Evolutionary conservation across 2,329 filamentous ascomycete species (phyloP).

Genomic region (Davidsoniella virescens): DNA sequence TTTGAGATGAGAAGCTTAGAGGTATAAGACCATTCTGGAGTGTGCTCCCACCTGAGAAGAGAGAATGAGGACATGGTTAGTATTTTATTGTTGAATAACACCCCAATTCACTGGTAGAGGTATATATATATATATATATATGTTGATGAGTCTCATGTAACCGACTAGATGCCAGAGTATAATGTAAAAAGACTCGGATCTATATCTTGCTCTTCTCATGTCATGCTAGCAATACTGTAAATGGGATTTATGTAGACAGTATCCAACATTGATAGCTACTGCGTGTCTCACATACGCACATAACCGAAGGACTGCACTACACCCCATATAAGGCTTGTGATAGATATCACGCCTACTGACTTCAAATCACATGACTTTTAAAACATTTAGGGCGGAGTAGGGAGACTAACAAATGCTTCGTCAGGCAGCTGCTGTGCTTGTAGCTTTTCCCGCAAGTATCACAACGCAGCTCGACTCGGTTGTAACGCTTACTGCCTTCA

Average conservation of each 20-base stretch:
- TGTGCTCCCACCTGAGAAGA: conserved; percentile 84
- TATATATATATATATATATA: too few species aligned
- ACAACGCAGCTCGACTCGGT: conserved; percentile 77
- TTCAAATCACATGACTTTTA: not conserved
- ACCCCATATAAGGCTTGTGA: not conserved
- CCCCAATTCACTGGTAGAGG: too few species aligned
- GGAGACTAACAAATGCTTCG: conserved; percentile 97
- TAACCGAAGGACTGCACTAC: not conserved
- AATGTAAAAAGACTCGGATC: not conserved
- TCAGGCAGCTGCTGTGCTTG: conserved; percentile 99
- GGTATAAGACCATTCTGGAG: conserved; percentile 91
- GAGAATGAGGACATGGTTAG: conserved; percentile 17
- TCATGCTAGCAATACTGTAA: not conserved
- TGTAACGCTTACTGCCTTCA: conserved; percentile 67
- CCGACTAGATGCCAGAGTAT: not conserved
- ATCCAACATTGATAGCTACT: not conserved
- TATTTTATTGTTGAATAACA: too few species aligned
- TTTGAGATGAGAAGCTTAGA: conserved; percentile 98
- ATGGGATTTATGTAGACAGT: not conserved
- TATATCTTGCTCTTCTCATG: not conserved
- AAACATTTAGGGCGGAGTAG: conserved; percentile 29
- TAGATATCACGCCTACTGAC: not conserved
- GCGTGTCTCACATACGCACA: not conserved
- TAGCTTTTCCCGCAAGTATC: conserved; percentile 98
- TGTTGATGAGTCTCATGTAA: too few species aligned